Conservation (phyloP, 73 alveolate species). For the Breviolum minutum region DNA sequence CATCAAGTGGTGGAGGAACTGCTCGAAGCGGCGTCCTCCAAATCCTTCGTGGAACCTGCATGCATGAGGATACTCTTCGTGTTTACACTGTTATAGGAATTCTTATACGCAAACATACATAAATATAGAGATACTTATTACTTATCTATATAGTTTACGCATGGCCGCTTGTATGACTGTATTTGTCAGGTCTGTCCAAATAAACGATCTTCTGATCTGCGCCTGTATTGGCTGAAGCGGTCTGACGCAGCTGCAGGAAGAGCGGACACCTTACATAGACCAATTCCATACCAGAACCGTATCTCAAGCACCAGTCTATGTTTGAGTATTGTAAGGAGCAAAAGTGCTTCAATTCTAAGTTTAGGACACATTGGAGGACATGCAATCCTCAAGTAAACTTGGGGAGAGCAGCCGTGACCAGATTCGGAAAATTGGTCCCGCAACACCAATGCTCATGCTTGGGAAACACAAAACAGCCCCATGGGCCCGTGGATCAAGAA, state of each 20-base stretch:
- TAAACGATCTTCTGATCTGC: not conserved
- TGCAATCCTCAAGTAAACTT: not conserved
- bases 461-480: no score
- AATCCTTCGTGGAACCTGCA: slow-evolving; percentile 32
- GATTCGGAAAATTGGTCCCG: no score
- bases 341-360: not conserved
- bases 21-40: slow-evolving; percentile 7
- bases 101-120: no score
- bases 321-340: not conserved
- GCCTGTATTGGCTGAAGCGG: not conserved
- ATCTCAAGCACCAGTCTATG: not conserved
- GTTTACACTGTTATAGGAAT: no score
- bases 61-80: no score
- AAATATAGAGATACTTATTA: no score
- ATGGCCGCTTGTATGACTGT: not conserved
- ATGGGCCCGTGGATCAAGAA: no score
- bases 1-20: slow-evolving; percentile 29
- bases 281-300: not conserved
- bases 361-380: not conserved
- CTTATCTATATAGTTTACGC: no score
- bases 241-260: not conserved
- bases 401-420: no score
- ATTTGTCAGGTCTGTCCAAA: not conserved
- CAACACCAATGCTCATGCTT: no score
- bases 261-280: not conserved